Evolutionary conservation across 1,284 basidiomycete species (phyloP), one percentile per base, ranked within the genome.

Genomic region (Anthracocystis panici-leucophaei): DNA sequence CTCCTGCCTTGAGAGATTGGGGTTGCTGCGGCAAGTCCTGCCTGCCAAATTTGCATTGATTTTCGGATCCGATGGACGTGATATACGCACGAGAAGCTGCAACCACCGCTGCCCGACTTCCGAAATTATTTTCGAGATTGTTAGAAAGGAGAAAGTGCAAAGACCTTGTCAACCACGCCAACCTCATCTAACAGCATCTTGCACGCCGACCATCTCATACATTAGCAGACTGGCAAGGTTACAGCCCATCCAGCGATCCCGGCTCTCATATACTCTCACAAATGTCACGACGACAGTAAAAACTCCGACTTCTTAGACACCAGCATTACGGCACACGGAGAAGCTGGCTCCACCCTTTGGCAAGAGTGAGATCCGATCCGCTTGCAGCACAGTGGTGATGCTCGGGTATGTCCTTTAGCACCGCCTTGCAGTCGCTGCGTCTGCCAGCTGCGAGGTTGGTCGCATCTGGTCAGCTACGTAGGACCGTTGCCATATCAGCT

Each of bases 1-100:
- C 29, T 50, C 49, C n/a, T 33, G 5, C 27, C 27, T 23, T 38
- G 21, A 29, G 18, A 31, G 21, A 1, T 41, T 27, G 0, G 9
- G 52, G 20, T 12, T 71, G 69, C 69, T 71, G 69, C 69, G 69
- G 69, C 59, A 71, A 71, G 59, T 65, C 48, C 69, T 35, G 29
- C 2, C 58, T 27, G 58, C 56, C 27, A 33, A 41, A 42, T 27
- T n/a, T 9, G 1, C 3, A 14, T 1, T 0, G 7, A n/a, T 20
- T 18, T 38, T 71, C 68, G 68, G 68, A 65, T 33, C 68, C 68
- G 68, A 45, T 16, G 1, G 11, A 14, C 3, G n/a, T 10, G n/a
- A n/a, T 9, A 29, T 16, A 21, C 46, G 49, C 23, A 40, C 46
- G 40, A 42, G 9, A 31, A 18, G 7, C 0, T 12, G 38, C 41